These are phyloP conservation scores for Pyrenula massariospora DNA, from an alignment of 495 filamentous ascomycete genomes.

Conservation along the genomic window DNA sequence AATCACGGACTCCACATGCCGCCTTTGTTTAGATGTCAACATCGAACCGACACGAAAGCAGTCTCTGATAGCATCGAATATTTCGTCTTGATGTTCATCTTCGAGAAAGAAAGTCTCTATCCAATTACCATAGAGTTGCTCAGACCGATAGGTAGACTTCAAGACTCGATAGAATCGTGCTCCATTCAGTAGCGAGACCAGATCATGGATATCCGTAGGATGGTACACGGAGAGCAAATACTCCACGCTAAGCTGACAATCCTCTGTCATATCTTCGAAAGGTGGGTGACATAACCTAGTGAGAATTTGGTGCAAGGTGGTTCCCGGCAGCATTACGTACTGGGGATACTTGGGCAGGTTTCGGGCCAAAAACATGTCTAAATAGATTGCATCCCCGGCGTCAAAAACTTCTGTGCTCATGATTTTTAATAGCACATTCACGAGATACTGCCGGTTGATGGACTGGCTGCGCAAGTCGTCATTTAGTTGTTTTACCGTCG, in stretches of 20 bases:
- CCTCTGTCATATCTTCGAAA: conserved; percentile 68
- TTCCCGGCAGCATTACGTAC: conserved; percentile 82
- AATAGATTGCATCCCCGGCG: conserved; percentile 75
- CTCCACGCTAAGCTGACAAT: conserved; percentile 90
- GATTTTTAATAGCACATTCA: conserved; percentile 79
- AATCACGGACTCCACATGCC: conserved; percentile 64
- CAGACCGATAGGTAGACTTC: conserved; percentile 73
- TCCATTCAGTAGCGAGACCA: conserved; percentile 66
- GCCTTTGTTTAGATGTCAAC: conserved; percentile 60
- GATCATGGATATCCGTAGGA: conserved; percentile 62
- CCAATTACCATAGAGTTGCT: conserved; percentile 70
- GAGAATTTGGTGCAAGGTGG: conserved; percentile 69
- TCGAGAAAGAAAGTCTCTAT: conserved; percentile 81
- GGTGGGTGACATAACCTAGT: conserved; percentile 77
- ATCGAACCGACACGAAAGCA: conserved; percentile 64
- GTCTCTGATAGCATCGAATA: conserved; percentile 73
- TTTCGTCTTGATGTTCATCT: conserved; percentile 51
- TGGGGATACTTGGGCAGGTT: conserved; percentile 95
- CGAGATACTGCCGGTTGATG: conserved; percentile 80
- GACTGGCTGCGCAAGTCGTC: conserved; percentile 46
- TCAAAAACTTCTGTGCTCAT: conserved; percentile 66
- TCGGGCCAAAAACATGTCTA: conserved; percentile 95
- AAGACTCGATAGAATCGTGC: conserved; percentile 89
- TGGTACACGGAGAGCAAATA: conserved; percentile 91
- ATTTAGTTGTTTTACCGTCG: conserved; percentile 42